phyloP scores from a whole-genome alignment of 305 asterid species.

The Fraxinus paxiana region DNA sequence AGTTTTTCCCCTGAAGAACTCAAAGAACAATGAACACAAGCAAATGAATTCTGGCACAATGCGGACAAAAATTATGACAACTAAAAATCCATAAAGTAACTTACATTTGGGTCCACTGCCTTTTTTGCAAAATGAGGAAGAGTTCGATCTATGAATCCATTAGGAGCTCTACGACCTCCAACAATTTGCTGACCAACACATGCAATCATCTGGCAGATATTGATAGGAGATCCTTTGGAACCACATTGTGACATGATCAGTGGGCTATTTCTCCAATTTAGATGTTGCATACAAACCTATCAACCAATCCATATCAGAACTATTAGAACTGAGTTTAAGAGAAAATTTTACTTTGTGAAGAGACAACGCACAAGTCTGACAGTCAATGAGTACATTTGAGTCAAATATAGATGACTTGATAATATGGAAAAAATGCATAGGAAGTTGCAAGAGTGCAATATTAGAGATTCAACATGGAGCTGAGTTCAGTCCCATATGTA shows the following conservation, averaged over 20 bases:
- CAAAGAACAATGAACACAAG: slow-evolving; percentile 4
- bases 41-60: slow-evolving; percentile 9
- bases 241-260: slow-evolving; percentile 95
- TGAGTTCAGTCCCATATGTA: not conserved
- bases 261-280: slow-evolving; percentile 93
- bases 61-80: not conserved
- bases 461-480: not conserved
- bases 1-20: not conserved
- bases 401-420: not conserved
- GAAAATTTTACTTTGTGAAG: not conserved
- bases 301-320: slow-evolving; percentile 9
- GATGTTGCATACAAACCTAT: slow-evolving; percentile 73
- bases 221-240: slow-evolving; percentile 95
- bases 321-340: not conserved
- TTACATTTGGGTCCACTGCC: slow-evolving; percentile 83
- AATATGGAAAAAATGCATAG: not conserved
- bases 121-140: slow-evolving; percentile 83
- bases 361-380: not conserved
- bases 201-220: slow-evolving; percentile 95
- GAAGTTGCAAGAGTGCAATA: not conserved
- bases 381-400: not conserved
- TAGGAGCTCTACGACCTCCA: slow-evolving; percentile 92
- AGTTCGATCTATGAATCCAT: slow-evolving; percentile 89
- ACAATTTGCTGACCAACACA: slow-evolving; percentile 96
- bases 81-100: slow-evolving; percentile 2